Percentiles rank a stretch among this genome's conserved stretches.
Conservation (phyloP, 2,329 filamentous ascomycete species). For the Incumbomyces lentus region DNA sequence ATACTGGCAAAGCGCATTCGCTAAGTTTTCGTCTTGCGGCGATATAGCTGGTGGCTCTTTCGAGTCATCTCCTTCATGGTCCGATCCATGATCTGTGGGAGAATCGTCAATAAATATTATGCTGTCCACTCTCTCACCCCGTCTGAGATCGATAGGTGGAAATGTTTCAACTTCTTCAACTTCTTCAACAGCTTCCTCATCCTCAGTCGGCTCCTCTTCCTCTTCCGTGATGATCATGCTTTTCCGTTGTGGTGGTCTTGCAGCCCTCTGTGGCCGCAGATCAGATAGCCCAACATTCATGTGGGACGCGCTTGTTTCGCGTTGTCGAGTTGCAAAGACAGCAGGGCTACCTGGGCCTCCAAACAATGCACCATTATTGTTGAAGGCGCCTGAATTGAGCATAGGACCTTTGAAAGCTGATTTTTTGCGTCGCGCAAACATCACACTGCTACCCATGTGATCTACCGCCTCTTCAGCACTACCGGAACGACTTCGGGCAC, state of each 20-base stretch:
- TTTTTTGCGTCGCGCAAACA: slow-evolving; percentile 37
- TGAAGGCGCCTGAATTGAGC: slow-evolving; percentile 29
- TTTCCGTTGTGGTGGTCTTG: slow-evolving; percentile 20
- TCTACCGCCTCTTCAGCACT: slow-evolving; percentile 9
- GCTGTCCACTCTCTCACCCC: slow-evolving; percentile 19
- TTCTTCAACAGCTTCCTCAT: slow-evolving; percentile 30
- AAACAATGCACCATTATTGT: slow-evolving; percentile 15
- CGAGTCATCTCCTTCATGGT: slow-evolving; percentile 5
- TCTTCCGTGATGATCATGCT: slow-evolving; percentile 29
- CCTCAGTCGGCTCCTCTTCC: slow-evolving; percentile 25
- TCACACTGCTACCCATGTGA: slow-evolving; percentile 26
- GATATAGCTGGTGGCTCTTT: neutral
- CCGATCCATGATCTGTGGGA: neutral
- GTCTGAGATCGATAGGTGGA: slow-evolving; percentile 11
- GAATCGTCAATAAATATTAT: slow-evolving; percentile 20
- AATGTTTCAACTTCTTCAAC: slow-evolving; percentile 22
- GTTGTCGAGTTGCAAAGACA: slow-evolving; percentile 18
- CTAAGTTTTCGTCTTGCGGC: neutral
- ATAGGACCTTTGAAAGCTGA: slow-evolving; percentile 37
- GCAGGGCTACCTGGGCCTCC: slow-evolving; percentile 27
- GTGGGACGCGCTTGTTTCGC: slow-evolving; percentile 23
- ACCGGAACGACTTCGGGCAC: slow-evolving; percentile 60
- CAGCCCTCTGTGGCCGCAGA: slow-evolving; percentile 13
- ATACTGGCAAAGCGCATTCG: neutral
- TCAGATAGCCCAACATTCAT: slow-evolving; percentile 16